phyloP scores from a whole-genome alignment of 768 basidiomycete genomes.

The Suillus clintonianus region DNA sequence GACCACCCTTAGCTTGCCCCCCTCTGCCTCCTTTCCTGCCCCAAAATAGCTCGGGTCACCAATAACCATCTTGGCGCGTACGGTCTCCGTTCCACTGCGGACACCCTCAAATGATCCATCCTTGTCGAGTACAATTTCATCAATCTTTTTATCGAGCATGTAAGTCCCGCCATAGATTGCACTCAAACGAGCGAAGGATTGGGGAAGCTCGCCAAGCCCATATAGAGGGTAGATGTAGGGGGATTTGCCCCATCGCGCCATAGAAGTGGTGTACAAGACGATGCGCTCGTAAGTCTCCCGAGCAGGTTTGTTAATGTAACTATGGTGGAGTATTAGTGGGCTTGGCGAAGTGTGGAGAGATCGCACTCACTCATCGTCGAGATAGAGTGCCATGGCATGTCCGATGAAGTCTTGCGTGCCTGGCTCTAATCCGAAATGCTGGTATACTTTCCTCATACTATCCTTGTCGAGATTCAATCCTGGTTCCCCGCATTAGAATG shows the following conservation, averaged over 20 bases:
- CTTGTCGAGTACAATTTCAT: conserved; percentile 83
- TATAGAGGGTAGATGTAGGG: conserved; percentile 99
- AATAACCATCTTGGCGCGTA: conserved; percentile 96
- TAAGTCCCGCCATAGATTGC: conserved; percentile 99
- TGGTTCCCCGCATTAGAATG: conserved; percentile 27
- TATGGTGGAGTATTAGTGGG: conserved; percentile 32
- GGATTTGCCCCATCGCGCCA: conserved; percentile 99
- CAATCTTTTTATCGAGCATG: conserved; percentile 97
- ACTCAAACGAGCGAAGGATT: conserved; percentile 96
- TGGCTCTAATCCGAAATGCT: conserved; percentile 94
- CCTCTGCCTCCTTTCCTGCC: conserved; percentile 60
- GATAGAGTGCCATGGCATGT: conserved; percentile 97
- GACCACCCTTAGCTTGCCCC: conserved; percentile 82
- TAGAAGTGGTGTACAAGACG: conserved; percentile 95
- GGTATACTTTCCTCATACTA: conserved; percentile 92
- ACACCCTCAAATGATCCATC: conserved; percentile 94
- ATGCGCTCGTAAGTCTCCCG: conserved; percentile 92
- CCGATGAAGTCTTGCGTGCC: conserved; percentile 99
- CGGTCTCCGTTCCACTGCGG: conserved; percentile 84
- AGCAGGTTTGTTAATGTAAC: conserved; percentile 92
- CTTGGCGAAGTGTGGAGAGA: not conserved
- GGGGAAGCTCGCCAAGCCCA: conserved; percentile 97
- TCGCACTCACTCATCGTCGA: conserved; percentile 88
- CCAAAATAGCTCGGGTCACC: conserved; percentile 98
- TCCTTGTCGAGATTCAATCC: conserved; percentile 88